Evolutionary conservation across 164 flowering plant species (phyloP).

Genomic region (Cinnamomum chago): DNA sequence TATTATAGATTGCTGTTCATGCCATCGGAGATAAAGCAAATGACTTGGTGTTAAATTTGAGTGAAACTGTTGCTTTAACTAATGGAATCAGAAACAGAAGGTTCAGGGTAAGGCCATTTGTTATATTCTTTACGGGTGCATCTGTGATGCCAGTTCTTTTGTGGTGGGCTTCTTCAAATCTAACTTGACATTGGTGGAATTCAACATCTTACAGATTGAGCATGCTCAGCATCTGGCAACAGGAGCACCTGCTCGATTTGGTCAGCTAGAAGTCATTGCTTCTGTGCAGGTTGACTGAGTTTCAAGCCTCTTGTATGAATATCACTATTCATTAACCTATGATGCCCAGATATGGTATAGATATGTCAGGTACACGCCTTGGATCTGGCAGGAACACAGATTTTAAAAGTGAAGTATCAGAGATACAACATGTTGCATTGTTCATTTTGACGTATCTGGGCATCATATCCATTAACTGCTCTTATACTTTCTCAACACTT

Average conservation of each 20-base stretch:
- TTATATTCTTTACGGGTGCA: background rate
- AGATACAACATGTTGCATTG: too few relatives aligned
- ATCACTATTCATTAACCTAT: background rate
- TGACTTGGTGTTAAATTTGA: conserved; percentile 71
- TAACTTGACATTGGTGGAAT: background rate
- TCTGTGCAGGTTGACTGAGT: conserved; percentile 70
- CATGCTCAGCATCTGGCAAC: conserved; percentile 94
- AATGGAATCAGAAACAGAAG: conserved; percentile 76
- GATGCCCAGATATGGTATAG: too few relatives aligned
- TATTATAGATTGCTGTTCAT: conserved; percentile 81
- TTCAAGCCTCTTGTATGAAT: background rate
- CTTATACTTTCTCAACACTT: background rate
- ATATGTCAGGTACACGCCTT: too few relatives aligned
- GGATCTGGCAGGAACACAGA: too few relatives aligned
- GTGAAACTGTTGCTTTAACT: conserved; percentile 43
- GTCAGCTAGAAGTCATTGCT: conserved; percentile 68
- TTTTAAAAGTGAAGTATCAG: too few relatives aligned
- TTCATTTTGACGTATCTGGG: too few relatives aligned
- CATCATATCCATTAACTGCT: background rate
- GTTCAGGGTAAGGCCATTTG: conserved; percentile 58
- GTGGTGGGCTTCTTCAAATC: background rate
- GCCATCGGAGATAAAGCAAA: conserved; percentile 97
- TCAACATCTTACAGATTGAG: conserved; percentile 59
- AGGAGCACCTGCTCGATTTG: conserved; percentile 60
- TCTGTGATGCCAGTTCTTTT: background rate